Base-by-base conservation (phyloP, 73 alveolate species). In the Stentor roeselii region DNA sequence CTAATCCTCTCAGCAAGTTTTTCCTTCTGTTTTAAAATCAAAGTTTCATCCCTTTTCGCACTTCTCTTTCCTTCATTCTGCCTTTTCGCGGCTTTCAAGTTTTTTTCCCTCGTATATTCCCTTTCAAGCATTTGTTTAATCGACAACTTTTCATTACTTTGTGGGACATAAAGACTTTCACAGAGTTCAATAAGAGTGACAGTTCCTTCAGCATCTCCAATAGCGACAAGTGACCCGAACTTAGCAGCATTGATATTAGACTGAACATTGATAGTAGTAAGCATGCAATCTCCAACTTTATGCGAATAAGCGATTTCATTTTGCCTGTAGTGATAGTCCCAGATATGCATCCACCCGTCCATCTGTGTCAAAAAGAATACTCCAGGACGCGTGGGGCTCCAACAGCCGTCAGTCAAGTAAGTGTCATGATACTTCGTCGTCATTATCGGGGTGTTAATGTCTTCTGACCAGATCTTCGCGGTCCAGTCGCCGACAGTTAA, bases 401-500 rank as follows among this genome's bases (percentile, higher is more conserved):
- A 97, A 94, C 97, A 90, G 36, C 99, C 99, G 88, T 95, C 98
- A 41, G 99, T 95, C 60, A 97, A 89, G 91, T 96, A 97, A 30
- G 88, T 15, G 27, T 42, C 86, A 91, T 96, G 98, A 91, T 97
- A 97, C 86, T 95, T 93, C 15, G 99, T 95, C 74, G 95, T 91
- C 96, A 95, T 96, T 77, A 97, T 97, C 4, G 99, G 99, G 30
- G 99, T 96, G 88, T 95, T 97, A 35, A 95, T 94, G 78, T 96
- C 99, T 83, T 97, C 99, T 3, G 93, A 88, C 99, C 99, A 97
- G 59, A 97, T 94, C 91, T 97, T 96, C n/a, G 99, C 99, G 60
- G 99, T 90, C 99, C 99, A 97, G 85, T 97, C 99, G 30, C 99
- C 99, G 39, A 97, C 99, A 59, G 99, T 92, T 85, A 97, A 84